Conservation (phyloP, 306 rosid genomes). For the Comarum palustre region DNA sequence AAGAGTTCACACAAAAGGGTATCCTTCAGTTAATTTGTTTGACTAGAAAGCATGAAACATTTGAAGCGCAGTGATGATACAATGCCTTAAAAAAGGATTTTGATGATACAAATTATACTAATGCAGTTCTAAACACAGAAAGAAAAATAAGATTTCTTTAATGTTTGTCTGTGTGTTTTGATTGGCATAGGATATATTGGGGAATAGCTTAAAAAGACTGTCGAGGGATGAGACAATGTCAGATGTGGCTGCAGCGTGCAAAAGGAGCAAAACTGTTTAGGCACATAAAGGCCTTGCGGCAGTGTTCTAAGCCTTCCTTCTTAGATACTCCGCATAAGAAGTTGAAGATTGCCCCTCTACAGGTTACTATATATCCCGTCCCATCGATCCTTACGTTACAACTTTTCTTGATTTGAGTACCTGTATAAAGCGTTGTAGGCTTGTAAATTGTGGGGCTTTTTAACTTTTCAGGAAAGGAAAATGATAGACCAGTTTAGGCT, state of each 20-base stretch:
- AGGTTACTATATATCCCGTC: conserved; percentile 42
- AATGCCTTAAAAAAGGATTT: neutral
- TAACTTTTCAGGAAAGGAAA: no score
- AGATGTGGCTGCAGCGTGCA: conserved; percentile 48
- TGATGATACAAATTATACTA: neutral
- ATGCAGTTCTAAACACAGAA: neutral
- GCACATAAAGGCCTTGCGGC: conserved; percentile 39
- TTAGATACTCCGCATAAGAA: conserved; percentile 50
- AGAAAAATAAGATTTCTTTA: neutral
- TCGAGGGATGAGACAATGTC: conserved; percentile 23
- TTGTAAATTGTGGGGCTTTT: no score
- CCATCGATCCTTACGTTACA: neutral
- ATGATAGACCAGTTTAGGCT: no score
- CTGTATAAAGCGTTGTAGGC: no score
- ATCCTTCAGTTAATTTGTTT: neutral
- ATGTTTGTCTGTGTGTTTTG: neutral
- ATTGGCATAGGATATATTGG: neutral
- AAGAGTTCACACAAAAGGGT: neutral
- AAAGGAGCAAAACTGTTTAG: conserved; percentile 36
- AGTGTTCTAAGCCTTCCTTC: conserved; percentile 35
- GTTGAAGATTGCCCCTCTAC: conserved; percentile 78
- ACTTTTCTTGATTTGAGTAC: neutral
- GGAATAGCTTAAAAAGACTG: conserved; percentile 13
- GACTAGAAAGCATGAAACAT: neutral
- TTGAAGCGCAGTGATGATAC: neutral